Evolutionary conservation across 2,329 filamentous ascomycete genomes (phyloP).

Genomic region (Diaporthe vexans): DNA sequence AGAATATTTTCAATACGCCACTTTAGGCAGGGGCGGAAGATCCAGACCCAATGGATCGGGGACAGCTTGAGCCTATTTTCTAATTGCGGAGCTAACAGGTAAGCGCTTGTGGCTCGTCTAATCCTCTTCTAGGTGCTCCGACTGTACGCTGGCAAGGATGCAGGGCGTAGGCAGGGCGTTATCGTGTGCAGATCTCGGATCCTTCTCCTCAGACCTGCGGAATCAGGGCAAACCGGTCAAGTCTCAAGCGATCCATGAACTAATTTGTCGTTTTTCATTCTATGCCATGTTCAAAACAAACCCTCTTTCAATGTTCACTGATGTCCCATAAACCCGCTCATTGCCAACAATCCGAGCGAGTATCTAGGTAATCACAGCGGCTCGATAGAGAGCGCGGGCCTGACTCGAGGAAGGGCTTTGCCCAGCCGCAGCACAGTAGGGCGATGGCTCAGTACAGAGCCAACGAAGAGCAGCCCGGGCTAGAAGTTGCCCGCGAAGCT

Average conservation of each 20-base stretch:
- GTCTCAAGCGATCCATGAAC: neutral
- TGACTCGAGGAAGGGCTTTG: slow-evolving; percentile 3
- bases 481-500: slow-evolving; percentile 15
- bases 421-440: neutral
- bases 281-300: neutral
- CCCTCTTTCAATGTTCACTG: neutral
- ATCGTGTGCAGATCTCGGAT: slow-evolving; percentile 29
- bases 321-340: neutral
- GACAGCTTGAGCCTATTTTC: neutral
- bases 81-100: slow-evolving; percentile 24
- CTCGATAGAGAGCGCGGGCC: neutral
- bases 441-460: slow-evolving; percentile 3
- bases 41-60: slow-evolving; percentile 16
- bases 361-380: neutral
- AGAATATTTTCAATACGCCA: slow-evolving; percentile 20
- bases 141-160: neutral
- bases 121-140: neutral
- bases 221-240: neutral
- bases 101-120: slow-evolving; percentile 23
- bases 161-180: neutral
- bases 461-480: slow-evolving; percentile 25
- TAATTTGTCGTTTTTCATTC: neutral
- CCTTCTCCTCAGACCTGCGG: slow-evolving; percentile 4
- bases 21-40: neutral
- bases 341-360: neutral